Conservation (phyloP, 176 grass and related monocot species). For the Panicum miliaceum region DNA sequence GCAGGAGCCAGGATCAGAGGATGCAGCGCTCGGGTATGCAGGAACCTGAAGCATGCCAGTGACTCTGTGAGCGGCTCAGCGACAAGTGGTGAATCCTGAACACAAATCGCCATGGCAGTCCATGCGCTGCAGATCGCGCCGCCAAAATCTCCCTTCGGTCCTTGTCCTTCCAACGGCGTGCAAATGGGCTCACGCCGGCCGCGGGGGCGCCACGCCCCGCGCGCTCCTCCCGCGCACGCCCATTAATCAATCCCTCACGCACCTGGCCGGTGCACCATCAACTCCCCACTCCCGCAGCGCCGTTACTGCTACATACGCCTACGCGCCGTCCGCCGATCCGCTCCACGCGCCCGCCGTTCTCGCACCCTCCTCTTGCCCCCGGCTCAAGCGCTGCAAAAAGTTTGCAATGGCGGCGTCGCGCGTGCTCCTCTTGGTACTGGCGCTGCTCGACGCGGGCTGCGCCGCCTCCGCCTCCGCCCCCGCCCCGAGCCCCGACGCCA, state of each 20-base stretch:
- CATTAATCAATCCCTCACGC: constrained; percentile 57
- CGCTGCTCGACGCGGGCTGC: constrained; percentile 23
- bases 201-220: constrained; percentile 34
- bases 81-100: too few species aligned
- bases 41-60: too few species aligned
- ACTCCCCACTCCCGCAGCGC: constrained; percentile 9
- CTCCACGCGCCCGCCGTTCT: background rate
- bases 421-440: constrained; percentile 42
- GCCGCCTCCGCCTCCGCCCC: background rate
- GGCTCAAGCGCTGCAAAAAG: background rate
- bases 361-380: background rate
- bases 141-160: background rate
- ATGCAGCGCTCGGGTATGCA: too few species aligned
- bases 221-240: background rate
- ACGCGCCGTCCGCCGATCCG: background rate
- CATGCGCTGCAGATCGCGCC: background rate
- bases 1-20: too few species aligned
- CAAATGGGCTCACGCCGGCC: constrained; percentile 56
- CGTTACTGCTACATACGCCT: constrained; percentile 16
- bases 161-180: background rate
- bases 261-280: constrained; percentile 47
- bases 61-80: too few species aligned
- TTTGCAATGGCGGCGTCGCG: constrained; percentile 33
- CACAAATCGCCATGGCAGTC: too few species aligned
- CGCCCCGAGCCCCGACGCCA: constrained; percentile 46